Percentiles rank a stretch among this genome's conserved stretches.
Evolutionary conservation across 1,284 basidiomycete genomes (phyloP).

Genomic region (Leccinum angustisporum): DNA sequence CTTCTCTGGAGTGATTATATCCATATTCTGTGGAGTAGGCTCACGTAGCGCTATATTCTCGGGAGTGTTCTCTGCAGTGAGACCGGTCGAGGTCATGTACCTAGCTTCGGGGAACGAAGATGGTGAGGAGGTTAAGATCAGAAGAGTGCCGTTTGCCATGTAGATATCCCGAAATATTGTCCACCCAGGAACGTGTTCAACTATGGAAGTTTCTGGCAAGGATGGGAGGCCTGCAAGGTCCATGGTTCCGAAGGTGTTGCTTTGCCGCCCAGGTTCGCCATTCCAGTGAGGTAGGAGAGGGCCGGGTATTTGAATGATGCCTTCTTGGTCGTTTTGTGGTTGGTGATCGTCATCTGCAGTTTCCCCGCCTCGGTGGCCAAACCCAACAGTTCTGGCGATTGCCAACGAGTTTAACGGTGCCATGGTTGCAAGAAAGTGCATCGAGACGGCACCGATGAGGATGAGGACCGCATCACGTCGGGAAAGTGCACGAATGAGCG

Average conservation of each 20-base stretch:
- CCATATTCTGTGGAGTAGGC: constrained; percentile 63
- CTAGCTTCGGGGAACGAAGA: constrained; percentile 59
- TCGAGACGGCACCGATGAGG: constrained; percentile 48
- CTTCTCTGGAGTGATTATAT: constrained; percentile 56
- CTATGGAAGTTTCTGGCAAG: constrained; percentile 52
- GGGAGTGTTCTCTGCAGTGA: constrained; percentile 55
- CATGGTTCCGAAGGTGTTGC: background rate
- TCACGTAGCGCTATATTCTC: constrained; percentile 66
- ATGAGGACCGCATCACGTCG: constrained; percentile 51
- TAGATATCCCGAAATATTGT: constrained; percentile 78
- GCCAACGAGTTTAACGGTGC: constrained; percentile 33
- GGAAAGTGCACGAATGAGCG: constrained; percentile 34
- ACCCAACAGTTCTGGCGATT: constrained; percentile 38
- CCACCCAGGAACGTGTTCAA: constrained; percentile 76
- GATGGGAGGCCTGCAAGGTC: constrained; percentile 15
- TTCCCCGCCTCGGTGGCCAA: constrained; percentile 26
- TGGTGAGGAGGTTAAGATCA: constrained; percentile 52
- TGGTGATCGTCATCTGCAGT: constrained; percentile 14
- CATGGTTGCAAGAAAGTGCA: constrained; percentile 48
- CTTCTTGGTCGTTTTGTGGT: constrained; percentile 17
- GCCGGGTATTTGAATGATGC: background rate
- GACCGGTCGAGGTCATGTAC: constrained; percentile 69
- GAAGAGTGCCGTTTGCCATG: constrained; percentile 75
- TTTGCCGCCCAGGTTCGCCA: background rate
- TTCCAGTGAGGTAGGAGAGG: constrained; percentile 3